These are phyloP conservation scores for Cafeteria roenbergensis DNA, from an alignment of 108 stramenopile genomes.

Conservation along the genomic window DNA sequence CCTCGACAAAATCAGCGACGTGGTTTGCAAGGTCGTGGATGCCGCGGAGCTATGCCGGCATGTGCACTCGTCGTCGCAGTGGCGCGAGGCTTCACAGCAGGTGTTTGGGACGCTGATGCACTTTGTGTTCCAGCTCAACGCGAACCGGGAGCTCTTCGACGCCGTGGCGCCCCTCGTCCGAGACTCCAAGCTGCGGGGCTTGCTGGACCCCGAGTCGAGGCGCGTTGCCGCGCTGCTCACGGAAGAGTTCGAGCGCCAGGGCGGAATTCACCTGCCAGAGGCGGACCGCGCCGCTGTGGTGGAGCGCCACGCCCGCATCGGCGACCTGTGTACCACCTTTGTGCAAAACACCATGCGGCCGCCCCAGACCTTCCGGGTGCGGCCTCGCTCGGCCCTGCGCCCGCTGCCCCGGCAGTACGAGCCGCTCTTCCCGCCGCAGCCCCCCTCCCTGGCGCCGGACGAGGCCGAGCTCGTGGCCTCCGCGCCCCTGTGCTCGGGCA, in stretches of 20 bases:
- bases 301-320: neutral
- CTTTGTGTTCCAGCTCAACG: neutral
- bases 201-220: neutral
- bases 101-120: neutral
- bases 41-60: neutral
- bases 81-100: neutral
- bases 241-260: neutral
- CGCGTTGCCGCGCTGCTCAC: neutral
- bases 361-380: neutral
- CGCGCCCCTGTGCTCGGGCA: neutral
- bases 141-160: neutral
- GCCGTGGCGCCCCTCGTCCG: neutral
- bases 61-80: neutral
- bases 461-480: neutral
- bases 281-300: neutral
- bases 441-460: neutral
- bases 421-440: neutral
- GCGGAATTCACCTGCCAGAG: neutral
- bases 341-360: neutral
- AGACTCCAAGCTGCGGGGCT: too few species aligned
- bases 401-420: neutral
- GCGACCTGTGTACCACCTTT: neutral
- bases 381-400: neutral
- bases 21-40: neutral
- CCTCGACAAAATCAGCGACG: neutral